These are phyloP conservation scores for Cyberlindnera maritima DNA, from an alignment of 805 yeast genomes.

Conservation along the genomic window DNA sequence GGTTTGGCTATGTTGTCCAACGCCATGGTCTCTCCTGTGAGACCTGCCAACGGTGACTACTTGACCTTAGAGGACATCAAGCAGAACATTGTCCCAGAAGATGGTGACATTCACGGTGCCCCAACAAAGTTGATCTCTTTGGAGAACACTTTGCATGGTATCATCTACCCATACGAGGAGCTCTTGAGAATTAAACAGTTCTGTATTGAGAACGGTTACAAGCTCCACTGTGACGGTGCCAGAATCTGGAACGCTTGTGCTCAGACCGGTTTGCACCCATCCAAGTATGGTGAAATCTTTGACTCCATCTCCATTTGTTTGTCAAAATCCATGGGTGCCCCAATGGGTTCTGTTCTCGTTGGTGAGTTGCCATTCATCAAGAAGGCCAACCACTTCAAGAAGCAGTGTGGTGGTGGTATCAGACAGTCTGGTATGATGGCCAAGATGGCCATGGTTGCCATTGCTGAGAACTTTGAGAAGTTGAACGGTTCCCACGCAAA, in stretches of 20 bases:
- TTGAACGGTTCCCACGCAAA: conserved; percentile 44
- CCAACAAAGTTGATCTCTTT: conserved; percentile 83
- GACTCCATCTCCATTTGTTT: conserved; percentile 87
- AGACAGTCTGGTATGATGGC: conserved; percentile 84
- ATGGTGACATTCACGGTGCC: conserved; percentile 83
- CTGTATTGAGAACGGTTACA: conserved; percentile 57
- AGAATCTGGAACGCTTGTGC: conserved; percentile 86
- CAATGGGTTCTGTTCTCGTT: conserved; percentile 86
- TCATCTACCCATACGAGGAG: conserved; percentile 78
- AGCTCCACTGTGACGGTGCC: conserved; percentile 89
- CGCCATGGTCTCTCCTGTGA: conserved; percentile 86
- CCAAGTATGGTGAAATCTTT: conserved; percentile 70
- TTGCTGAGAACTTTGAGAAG: conserved; percentile 62
- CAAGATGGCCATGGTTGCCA: conserved; percentile 73
- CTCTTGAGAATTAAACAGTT: conserved; percentile 66
- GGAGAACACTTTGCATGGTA: conserved; percentile 88
- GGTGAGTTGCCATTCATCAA: conserved; percentile 56
- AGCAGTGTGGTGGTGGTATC: conserved; percentile 93
- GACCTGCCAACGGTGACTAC: conserved; percentile 72
- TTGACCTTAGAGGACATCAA: conserved; percentile 78
- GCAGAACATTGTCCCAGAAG: conserved; percentile 60
- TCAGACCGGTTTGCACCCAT: conserved; percentile 51
- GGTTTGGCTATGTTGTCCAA: conserved; percentile 88
- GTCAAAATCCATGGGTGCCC: conserved; percentile 91
- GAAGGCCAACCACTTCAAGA: conserved; percentile 81